A percentile compares a stretch with the other conserved stretches of the same genome.
phyloP scores from a whole-genome alignment of 2,329 filamentous ascomycete genomes.

The Paecilomyces niveus region DNA sequence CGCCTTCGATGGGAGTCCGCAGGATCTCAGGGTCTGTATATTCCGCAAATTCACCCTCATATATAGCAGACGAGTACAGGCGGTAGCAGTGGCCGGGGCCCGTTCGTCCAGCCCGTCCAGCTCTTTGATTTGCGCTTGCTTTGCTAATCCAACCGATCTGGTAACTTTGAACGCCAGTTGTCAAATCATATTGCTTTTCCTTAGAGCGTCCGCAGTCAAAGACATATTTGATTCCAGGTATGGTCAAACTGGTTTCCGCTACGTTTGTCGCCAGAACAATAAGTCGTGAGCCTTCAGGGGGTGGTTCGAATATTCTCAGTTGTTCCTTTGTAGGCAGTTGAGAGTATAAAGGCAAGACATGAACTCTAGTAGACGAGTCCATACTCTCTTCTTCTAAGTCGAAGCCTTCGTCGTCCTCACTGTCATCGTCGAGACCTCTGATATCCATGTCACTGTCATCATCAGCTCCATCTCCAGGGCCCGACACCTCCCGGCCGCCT shows the following conservation, averaged over 20 bases:
- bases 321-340: constrained; percentile 86
- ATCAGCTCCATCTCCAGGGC: constrained; percentile 40
- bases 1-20: constrained; percentile 83
- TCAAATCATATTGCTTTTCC: constrained; percentile 80
- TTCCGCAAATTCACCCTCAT: constrained; percentile 74
- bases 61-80: constrained; percentile 90
- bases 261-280: constrained; percentile 94
- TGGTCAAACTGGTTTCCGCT: constrained; percentile 93
- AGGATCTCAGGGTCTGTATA: constrained; percentile 85
- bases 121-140: constrained; percentile 83
- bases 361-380: constrained; percentile 61
- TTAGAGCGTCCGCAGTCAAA: constrained; percentile 92
- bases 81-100: constrained; percentile 94
- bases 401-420: constrained; percentile 59
- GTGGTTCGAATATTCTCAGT: constrained; percentile 77
- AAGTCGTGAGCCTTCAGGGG: constrained; percentile 73
- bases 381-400: constrained; percentile 57
- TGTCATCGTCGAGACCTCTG: constrained; percentile 51
- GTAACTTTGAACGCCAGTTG: constrained; percentile 90
- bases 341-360: constrained; percentile 90
- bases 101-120: constrained; percentile 90
- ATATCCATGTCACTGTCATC: constrained; percentile 55
- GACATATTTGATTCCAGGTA: constrained; percentile 89
- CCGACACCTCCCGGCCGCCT: constrained; percentile 47
- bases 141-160: constrained; percentile 97